Evolutionary conservation across 805 yeast species (phyloP).

Genomic region (Isabelozyma gotoi): DNA sequence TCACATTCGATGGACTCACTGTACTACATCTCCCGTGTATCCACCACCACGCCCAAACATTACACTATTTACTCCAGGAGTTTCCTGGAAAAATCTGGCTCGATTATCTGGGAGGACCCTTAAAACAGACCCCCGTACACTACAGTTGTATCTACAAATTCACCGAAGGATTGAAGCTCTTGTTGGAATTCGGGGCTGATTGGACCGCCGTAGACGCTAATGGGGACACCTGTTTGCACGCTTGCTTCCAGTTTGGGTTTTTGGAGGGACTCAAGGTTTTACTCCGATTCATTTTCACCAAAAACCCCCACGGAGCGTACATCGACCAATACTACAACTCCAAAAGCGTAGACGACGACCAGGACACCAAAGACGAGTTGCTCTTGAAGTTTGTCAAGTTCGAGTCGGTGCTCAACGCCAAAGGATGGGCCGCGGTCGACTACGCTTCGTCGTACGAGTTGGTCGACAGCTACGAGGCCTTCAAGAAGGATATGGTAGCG

Average conservation of each 20-base stretch:
- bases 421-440: conserved; percentile 35
- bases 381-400: conserved; percentile 15
- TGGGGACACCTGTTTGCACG: conserved; percentile 39
- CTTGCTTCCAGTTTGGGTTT: conserved; percentile 37
- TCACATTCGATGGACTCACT: conserved; percentile 34
- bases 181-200: conserved; percentile 43
- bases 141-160: conserved; percentile 34
- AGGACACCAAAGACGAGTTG: conserved; percentile 5
- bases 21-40: conserved; percentile 36
- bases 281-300: conserved; percentile 9
- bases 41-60: conserved; percentile 37
- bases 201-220: conserved; percentile 25
- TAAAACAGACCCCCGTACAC: conserved; percentile 37
- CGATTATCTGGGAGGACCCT: conserved; percentile 31
- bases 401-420: conserved; percentile 21
- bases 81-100: conserved; percentile 40
- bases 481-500: conserved; percentile 20
- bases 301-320: not conserved
- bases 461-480: conserved; percentile 19
- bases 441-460: conserved; percentile 30
- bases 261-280: conserved; percentile 30
- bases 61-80: conserved; percentile 43
- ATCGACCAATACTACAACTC: not conserved
- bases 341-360: not conserved
- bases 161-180: conserved; percentile 35